Percentiles rank a stretch among this genome's conserved stretches.
These are phyloP conservation scores for Rhododendron vialii DNA, from an alignment of 148 eudicot genomes.

Conservation along the genomic window DNA sequence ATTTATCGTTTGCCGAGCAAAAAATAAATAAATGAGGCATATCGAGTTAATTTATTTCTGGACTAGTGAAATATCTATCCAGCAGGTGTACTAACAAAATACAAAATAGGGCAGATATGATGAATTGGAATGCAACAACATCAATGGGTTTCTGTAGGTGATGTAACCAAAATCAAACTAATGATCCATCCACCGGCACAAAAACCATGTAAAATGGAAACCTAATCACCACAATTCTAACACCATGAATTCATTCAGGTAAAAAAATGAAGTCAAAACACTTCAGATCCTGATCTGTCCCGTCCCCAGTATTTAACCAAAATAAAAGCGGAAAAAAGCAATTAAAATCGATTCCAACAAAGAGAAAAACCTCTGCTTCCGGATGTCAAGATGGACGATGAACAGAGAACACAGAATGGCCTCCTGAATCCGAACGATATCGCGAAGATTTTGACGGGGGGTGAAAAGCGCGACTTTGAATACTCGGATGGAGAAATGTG, in stretches of 20 bases:
- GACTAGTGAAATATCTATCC: background rate
- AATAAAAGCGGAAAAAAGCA: background rate
- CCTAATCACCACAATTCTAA: background rate
- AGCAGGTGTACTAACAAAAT: background rate
- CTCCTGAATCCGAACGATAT: background rate
- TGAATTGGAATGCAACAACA: background rate
- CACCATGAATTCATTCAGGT: background rate
- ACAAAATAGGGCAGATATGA: background rate
- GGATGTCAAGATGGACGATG: background rate
- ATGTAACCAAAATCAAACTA: background rate
- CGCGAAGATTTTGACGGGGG: background rate
- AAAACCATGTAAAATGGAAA: background rate
- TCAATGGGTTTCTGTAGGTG: background rate
- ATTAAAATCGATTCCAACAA: background rate
- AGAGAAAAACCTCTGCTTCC: background rate
- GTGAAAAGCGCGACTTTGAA: background rate
- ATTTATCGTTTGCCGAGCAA: too few species aligned
- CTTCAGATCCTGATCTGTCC: background rate
- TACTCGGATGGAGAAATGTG: background rate
- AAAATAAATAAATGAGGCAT: background rate
- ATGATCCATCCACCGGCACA: background rate
- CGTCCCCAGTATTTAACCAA: background rate
- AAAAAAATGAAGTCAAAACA: background rate
- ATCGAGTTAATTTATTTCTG: background rate
- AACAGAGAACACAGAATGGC: background rate